Evolutionary conservation across 2,329 filamentous ascomycete genomes (phyloP).

Genomic region (Fusarium sp.): DNA sequence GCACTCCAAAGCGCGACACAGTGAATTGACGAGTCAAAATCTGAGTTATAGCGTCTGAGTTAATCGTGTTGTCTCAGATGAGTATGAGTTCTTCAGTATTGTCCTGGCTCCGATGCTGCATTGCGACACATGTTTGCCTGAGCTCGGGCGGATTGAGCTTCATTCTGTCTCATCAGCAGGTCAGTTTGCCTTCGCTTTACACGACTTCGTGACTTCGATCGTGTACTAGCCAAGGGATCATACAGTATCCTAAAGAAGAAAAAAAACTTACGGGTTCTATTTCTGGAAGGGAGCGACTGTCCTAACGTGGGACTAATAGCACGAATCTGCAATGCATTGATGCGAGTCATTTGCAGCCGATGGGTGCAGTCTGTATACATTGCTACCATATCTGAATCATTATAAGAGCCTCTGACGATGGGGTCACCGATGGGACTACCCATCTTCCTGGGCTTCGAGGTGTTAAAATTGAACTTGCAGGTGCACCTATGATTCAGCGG

Average conservation of each 20-base stretch:
- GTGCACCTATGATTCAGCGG: neutral
- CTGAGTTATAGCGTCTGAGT: accelerated
- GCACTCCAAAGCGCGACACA: neutral
- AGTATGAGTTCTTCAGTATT: no score
- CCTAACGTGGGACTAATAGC: neutral
- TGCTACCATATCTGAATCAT: no score
- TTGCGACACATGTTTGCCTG: neutral
- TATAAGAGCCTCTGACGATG: accelerated
- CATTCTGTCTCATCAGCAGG: neutral
- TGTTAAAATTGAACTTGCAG: neutral
- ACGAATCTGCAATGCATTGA: neutral
- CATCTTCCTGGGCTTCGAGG: neutral
- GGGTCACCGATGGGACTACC: accelerated
- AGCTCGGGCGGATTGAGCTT: neutral
- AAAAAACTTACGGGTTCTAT: no score
- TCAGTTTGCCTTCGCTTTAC: neutral
- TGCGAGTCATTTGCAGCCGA: neutral
- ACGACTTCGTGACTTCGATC: neutral
- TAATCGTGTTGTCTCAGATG: accelerated
- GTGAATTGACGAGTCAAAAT: accelerated
- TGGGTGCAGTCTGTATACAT: no score
- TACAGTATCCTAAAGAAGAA: neutral
- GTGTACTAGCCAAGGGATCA: accelerated
- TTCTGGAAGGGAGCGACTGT: neutral
- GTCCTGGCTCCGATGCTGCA: accelerated